Base-by-base conservation (phyloP, 441 rosid species). In the Erysimum pusillum region DNA sequence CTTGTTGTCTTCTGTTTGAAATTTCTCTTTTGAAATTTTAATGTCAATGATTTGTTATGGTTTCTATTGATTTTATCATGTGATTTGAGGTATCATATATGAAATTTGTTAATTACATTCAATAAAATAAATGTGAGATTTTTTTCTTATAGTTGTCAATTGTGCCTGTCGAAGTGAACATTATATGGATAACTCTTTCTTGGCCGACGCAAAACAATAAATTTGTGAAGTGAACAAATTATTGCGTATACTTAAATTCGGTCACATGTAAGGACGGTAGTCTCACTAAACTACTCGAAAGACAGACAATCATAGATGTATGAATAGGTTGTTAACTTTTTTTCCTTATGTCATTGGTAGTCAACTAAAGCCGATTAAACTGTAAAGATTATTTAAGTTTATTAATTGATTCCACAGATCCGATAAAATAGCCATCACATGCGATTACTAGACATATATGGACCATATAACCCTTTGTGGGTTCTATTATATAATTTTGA, bases 1-100 rank as follows among this genome's bases (percentile, higher is more conserved):
- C 74, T 84, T 13, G 82, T 75, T 14, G 62, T 82, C 41, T 9
- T 81, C 35, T 86, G 89, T 85, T 48, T 83, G 79, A 87, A 82
- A 18, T 48, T 77, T 67, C 34, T 85, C 32, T 79, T 75, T 68
- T 88, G 78, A 86, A 5, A 22, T 20, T 56, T 36, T 39, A 49
- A 56, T 62, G 9, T 34, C 32, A 45, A 69, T 68, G 44, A 22
- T 0, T 52, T 76, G 32, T 63, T 18, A 49, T 58, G 12, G 63
- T 58, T 57, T 57, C 34, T 39, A 42, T 72, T 78, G 18, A 41
- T 51, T 51, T 28, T 51, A 22, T 59, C 49, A 1, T 61, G 45
- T 3, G n/a, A 22, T 28, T 57, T 41, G 69, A 18, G 5, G 0
- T 53, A 12, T 42, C 42, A 46, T 13, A 49, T 41, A 8, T 48